A percentile compares a stretch with the other conserved stretches of the same genome.
Evolutionary conservation across 345 rosid genomes (phyloP).

Genomic region (Chamaenerion angustifolium): DNA sequence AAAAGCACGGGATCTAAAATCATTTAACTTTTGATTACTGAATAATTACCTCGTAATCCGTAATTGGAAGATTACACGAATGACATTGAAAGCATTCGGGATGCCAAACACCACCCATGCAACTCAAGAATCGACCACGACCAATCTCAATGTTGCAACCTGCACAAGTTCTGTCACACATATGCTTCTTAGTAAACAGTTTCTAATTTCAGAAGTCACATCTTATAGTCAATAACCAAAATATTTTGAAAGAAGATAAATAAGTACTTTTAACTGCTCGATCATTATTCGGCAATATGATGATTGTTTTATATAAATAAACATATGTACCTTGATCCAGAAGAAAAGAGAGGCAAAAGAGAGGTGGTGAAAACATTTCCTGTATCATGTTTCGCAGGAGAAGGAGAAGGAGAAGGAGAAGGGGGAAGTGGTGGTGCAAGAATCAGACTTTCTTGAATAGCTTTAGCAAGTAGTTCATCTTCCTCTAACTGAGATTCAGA

Average conservation of each 20-base stretch:
- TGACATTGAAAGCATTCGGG: conserved; percentile 33
- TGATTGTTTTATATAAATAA: neutral
- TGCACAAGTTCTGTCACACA: conserved; percentile 23
- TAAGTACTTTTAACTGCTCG: too few relatives aligned
- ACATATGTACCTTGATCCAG: conserved; percentile 43
- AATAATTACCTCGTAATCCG: conserved; percentile 47
- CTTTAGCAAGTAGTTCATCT: conserved; percentile 80
- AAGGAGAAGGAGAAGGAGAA: conserved; percentile 21
- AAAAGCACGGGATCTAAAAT: conserved; percentile 5
- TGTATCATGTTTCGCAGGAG: conserved; percentile 42
- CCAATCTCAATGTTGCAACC: conserved; percentile 33
- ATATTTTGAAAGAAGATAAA: too few relatives aligned
- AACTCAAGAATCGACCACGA: conserved; percentile 20
- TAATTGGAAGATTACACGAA: conserved; percentile 28
- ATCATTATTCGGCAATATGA: too few relatives aligned
- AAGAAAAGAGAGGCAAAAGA: conserved; percentile 36
- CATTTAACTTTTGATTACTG: neutral
- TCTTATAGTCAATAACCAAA: too few relatives aligned
- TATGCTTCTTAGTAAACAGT: neutral
- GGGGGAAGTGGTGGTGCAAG: conserved; percentile 37
- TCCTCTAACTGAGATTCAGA: conserved; percentile 56
- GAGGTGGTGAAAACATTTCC: conserved; percentile 36
- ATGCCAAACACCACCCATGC: conserved; percentile 34
- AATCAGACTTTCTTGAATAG: conserved; percentile 70
- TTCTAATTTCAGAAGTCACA: too few relatives aligned